Evolutionary conservation across 768 basidiomycete genomes (phyloP), one percentile per base, ranked within the genome.

Genomic region (Mycena venus): DNA sequence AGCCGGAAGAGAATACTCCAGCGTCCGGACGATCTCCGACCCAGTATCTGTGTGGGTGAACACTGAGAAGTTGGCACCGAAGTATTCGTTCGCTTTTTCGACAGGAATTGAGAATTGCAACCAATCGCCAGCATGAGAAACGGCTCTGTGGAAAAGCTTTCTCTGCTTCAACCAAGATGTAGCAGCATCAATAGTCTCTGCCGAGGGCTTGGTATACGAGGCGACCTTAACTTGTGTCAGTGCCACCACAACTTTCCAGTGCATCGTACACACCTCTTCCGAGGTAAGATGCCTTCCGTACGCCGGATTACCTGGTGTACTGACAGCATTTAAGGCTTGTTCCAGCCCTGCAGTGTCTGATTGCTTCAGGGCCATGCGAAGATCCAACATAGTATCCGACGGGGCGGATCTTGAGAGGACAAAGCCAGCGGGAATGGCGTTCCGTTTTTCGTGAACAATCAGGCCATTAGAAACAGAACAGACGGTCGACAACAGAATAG

Each of bases 281-380:
- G 80, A 81, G 59, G 70, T 79, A 40, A 85, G 75, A 56, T 83
- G 79, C 56, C 83, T 70, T 11, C 82, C 77, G 70, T 82, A 84
- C 49, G 66, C 64, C 25, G 68, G 53, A 61, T 78, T 83, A 7
- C 71, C 72, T 12, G 84, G 84, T 8, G 78, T 79, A 58, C 81
- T 82, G 62, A 83, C 83, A 55, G 79, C 81, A 58, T 80, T 78
- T 5, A 85, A 73, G 14, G 79, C 79, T 25, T 75, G 77, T 70
- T 82, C 79, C 19, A 85, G 78, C 2, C 82, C 84, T 14, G 60
- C 64, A 15, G 76, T 74, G 73, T 84, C 63, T 53, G 74, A 75
- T 62, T 81, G 80, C 12, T 73, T 75, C 56, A 85, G 79, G 21
- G 79, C 83, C 56, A 85, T 81, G 53, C 81, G 82, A n/a, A 85